A percentile compares a stretch with the other conserved stretches of the same genome.
Conservation (phyloP, 148 eudicot species). For the Pharnaceum exiguum region DNA sequence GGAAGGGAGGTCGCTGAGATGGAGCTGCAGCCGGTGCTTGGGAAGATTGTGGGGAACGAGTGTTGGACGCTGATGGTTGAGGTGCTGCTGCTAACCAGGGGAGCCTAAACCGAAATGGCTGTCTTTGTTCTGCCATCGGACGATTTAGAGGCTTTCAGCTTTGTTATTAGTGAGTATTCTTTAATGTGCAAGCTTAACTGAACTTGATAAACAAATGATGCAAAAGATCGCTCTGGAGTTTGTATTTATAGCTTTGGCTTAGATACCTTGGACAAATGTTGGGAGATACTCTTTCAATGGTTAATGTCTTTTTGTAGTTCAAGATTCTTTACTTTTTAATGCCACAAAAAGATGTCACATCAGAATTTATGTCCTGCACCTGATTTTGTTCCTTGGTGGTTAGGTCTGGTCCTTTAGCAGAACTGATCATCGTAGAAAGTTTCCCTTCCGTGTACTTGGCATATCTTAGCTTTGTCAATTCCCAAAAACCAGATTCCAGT, state of each 20-base stretch:
- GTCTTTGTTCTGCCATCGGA: constrained; percentile 43
- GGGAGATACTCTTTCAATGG: background rate
- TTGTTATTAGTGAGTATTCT: background rate
- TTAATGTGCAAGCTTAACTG: background rate
- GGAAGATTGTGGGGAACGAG: constrained; percentile 9
- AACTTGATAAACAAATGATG: background rate
- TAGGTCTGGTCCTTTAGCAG: background rate
- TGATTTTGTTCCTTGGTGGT: background rate
- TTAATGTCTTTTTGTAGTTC: background rate
- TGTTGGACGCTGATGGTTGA: constrained; percentile 15
- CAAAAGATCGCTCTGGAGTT: background rate
- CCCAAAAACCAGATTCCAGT: too few species aligned
- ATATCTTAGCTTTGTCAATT: too few species aligned
- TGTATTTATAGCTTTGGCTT: constrained; percentile 19
- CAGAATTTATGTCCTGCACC: too few species aligned
- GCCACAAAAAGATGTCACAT: too few species aligned
- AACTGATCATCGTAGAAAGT: background rate
- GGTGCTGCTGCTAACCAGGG: constrained; percentile 39
- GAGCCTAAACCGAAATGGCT: constrained; percentile 42
- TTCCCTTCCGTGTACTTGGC: too few species aligned
- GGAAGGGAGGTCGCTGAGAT: constrained; percentile 29
- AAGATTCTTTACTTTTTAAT: constrained; percentile 6
- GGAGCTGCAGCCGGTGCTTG: constrained; percentile 16
- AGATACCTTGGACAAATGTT: constrained; percentile 31
- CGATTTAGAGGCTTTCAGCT: background rate